Base-by-base conservation (phyloP, 768 basidiomycete species). In the Rhodotorula kratochvilovae region DNA sequence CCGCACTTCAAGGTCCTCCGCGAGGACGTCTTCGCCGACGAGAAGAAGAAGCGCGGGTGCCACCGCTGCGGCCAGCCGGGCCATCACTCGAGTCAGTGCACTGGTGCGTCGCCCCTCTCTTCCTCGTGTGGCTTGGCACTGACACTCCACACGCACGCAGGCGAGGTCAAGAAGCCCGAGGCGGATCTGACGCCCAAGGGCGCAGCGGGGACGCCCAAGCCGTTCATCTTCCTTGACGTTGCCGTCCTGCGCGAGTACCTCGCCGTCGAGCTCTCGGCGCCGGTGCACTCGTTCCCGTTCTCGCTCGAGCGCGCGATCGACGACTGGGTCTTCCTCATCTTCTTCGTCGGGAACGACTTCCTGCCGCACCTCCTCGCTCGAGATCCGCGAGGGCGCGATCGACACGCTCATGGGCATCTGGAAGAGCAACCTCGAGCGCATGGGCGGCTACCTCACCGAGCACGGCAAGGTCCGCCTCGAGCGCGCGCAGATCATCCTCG, bases 331-430 rank as follows among this genome's bases (percentile, higher is more conserved):
- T 87, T 99, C 79, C 87, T 99, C 78, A 98, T 98, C 77, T 99
- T 99, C 87, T 97, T 99, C 82, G 96, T 99, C 80, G 96, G 96
- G 77, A 99, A 99, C 83, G 92, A 97, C 84, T 94, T 99, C 86
- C 85, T 99, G 77, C 96, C 96, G 31, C 96, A 99, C 83, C 85
- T 99, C 68, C 96, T 92, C 90, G 69, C 87, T 99, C 85, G 96
- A 99, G 84, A 99, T 99, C 80, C 87, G 96, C 78, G 95, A 99
- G 84, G 96, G 96, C 72, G 96, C 95, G 42, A 97, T 99, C 83
- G 96, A 98, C 84, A 96, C 90, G 67, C 83, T 99, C 71, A 82
- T 99, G 79, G 89, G 86, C 81, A 98, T 99, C 61, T 99, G 96
- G 96, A 92, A 90, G 82, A 84, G 84, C 81, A 92, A 93, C 80